Conservation (phyloP, 148 eudicot genomes). For the Fagopyrum esculentum region DNA sequence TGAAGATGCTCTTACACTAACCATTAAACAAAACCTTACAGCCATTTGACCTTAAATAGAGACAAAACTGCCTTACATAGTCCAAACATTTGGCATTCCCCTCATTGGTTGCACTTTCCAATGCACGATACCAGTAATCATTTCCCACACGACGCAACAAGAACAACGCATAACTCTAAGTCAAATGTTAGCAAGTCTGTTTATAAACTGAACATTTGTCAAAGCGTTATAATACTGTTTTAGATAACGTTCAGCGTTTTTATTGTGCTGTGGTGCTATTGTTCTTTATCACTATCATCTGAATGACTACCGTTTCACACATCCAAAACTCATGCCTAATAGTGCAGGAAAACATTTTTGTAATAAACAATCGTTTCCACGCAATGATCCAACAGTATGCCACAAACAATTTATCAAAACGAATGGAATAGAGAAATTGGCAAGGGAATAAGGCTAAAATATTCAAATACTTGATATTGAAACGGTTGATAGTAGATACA, state of each 20-base stretch:
- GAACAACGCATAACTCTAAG: background rate
- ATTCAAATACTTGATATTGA: background rate
- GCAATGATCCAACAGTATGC: background rate
- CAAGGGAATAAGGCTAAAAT: background rate
- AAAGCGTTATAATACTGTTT: too few species aligned
- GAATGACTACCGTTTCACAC: too few species aligned
- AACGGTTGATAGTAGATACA: conserved; percentile 8
- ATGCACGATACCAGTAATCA: background rate
- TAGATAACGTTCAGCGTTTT: too few species aligned
- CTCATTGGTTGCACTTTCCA: background rate
- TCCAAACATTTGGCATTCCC: background rate
- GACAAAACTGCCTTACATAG: background rate
- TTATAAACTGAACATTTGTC: too few species aligned
- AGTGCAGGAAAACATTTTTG: background rate
- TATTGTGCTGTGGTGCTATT: too few species aligned
- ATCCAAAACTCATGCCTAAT: too few species aligned
- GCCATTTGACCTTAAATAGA: background rate
- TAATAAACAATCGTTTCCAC: background rate
- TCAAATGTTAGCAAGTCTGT: too few species aligned
- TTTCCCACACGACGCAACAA: background rate
- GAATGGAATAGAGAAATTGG: too few species aligned
- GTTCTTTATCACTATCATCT: too few species aligned
- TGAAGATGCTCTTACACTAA: too few species aligned
- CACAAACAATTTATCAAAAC: too few species aligned
- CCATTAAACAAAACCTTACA: too few species aligned